Base-by-base conservation (phyloP, 352 stramenopile species). In the Phytophthora palmivora region DNA sequence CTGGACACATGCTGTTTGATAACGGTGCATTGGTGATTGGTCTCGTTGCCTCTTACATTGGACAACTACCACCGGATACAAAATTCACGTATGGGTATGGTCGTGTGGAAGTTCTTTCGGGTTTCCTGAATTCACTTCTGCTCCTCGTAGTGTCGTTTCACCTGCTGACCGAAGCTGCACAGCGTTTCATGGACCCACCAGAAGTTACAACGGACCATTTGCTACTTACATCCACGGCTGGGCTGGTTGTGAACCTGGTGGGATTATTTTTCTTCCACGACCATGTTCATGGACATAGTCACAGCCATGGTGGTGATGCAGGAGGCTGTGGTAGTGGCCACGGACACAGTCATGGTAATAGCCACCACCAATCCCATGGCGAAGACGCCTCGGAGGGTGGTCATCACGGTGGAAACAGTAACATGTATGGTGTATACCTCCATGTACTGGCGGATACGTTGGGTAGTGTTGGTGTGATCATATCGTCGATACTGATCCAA, bases 361-460 rank as follows among this genome's bases (percentile, higher is more conserved):
- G 68, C 9, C 81, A 89, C 42, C 65, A 75, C 42, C 77, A 89
- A 34, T 47, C 57, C 9, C 81, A 92, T 33, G 76, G 80, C 6
- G 69, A 86, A 59, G 55, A 70, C 21, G 77, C 86, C 37, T 71
- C 51, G 2, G 58, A 77, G 42, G 18, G 39, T 18, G 51, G 55
- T 4, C 26, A 61, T 8, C 41, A 63, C 18, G 57, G 62, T 43
- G 82, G 72, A 46, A 96, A 95, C 63, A 89, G 74, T 54, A 97
- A 97, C 71, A 95, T 97, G 79, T 89, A 97, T 59, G 91, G 88
- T 9, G 88, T 97, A 14, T 96, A 97, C 39, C 74, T 97, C 22
- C 91, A 97, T 54, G 87, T 97, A 19, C 61, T 96, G 42, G 89
- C 89, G 1, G 91, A 97, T 56, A 94, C 89, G 12, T 72, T 97